These are phyloP conservation scores for Pseudogymnoascus sp. DNA, from an alignment of 2,329 filamentous ascomycete genomes.

Conservation along the genomic window DNA sequence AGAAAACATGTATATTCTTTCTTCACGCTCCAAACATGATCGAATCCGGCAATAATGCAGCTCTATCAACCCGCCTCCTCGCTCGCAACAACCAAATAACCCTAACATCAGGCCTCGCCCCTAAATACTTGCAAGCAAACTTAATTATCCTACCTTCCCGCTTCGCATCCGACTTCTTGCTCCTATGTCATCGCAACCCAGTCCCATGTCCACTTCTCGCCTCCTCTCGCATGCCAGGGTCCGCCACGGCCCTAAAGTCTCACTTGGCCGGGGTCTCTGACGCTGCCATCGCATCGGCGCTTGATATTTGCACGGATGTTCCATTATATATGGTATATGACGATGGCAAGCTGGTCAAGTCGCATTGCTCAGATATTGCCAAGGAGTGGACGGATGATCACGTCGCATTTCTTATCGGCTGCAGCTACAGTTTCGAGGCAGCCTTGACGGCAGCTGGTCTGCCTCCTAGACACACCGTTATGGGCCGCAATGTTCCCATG, in stretches of 20 bases:
- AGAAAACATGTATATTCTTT: background rate
- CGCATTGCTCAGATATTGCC: constrained; percentile 36
- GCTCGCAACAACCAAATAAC: constrained; percentile 15
- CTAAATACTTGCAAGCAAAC: constrained; percentile 52
- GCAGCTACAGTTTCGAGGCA: constrained; percentile 55
- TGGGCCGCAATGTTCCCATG: constrained; percentile 49
- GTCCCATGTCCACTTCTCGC: constrained; percentile 54
- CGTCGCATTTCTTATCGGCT: constrained; percentile 55
- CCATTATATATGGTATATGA: constrained; percentile 52
- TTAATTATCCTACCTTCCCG: constrained; percentile 49
- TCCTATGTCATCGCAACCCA: constrained; percentile 52
- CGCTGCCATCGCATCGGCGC: constrained; percentile 31
- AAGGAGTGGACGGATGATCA: constrained; percentile 49
- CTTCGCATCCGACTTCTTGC: constrained; percentile 50
- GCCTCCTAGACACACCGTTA: constrained; percentile 40
- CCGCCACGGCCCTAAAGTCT: constrained; percentile 34
- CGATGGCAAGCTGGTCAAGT: constrained; percentile 35
- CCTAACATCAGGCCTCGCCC: constrained; percentile 46
- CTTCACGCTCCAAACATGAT: background rate
- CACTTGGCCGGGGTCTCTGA: constrained; percentile 27
- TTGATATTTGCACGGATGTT: constrained; percentile 50
- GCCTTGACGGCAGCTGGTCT: constrained; percentile 45
- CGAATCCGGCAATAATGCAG: background rate
- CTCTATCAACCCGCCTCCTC: constrained; percentile 14
- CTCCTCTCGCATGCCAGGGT: constrained; percentile 39